Conservation (phyloP, 257 asterid genomes). For the Ophiorrhiza pumila region DNA sequence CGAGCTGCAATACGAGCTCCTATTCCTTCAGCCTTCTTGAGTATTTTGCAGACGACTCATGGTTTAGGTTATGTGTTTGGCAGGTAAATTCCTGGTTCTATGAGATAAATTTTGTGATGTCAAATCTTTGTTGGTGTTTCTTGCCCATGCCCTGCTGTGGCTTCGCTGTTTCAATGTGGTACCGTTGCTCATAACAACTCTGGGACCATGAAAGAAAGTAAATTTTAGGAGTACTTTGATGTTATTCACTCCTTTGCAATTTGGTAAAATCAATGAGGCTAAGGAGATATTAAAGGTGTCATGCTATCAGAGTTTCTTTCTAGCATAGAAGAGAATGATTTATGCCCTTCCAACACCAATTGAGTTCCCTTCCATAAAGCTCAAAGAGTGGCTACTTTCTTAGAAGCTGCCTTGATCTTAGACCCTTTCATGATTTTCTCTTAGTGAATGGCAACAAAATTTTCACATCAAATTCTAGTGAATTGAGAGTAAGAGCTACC, state of each 20-base stretch:
- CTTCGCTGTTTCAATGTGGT: not conserved
- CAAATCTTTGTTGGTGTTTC: not conserved
- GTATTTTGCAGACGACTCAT: slow-evolving; percentile 90
- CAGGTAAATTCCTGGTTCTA: slow-evolving; percentile 41
- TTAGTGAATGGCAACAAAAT: not conserved
- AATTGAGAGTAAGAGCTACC: not conserved
- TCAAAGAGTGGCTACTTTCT: not conserved
- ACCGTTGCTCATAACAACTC: not conserved
- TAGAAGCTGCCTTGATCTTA: not conserved
- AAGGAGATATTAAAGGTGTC: not conserved
- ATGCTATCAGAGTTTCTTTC: not conserved
- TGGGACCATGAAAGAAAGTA: not conserved
- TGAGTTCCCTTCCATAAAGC: not conserved
- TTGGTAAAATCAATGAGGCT: not conserved
- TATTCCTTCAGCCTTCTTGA: slow-evolving; percentile 84
- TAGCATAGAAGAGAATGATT: not conserved
- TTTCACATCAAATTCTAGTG: not conserved
- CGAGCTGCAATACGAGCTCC: slow-evolving; percentile 99
- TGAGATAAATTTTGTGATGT: not conserved
- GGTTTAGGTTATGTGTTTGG: slow-evolving; percentile 74
- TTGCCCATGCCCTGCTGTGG: not conserved
- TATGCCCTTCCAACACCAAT: not conserved
- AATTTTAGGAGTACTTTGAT: not conserved
- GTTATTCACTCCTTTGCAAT: not conserved
- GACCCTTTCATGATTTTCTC: not conserved